These are phyloP conservation scores for Nemania serpens DNA, from an alignment of 2,329 filamentous ascomycete species.

Conservation along the genomic window DNA sequence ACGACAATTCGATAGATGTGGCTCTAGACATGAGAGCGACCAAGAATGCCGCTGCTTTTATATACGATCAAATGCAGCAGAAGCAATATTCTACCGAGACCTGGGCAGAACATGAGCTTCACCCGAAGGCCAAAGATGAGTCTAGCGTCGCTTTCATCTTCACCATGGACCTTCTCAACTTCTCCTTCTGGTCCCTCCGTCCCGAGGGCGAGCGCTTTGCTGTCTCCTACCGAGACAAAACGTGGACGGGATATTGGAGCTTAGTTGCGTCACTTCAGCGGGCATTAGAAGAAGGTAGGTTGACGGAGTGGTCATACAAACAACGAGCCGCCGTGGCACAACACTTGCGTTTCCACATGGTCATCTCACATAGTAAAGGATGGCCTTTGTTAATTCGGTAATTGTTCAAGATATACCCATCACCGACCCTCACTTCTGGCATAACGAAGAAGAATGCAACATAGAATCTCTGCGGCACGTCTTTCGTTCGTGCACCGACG, in stretches of 20 bases:
- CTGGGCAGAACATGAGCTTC: conserved; percentile 88
- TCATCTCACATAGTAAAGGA: conserved; percentile 17
- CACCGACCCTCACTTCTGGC: conserved; percentile 86
- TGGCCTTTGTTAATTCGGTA: conserved; percentile 31
- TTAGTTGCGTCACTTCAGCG: conserved; percentile 85
- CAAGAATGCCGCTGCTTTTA: conserved; percentile 78
- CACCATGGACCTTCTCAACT: conserved; percentile 95
- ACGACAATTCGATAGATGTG: conserved; percentile 91
- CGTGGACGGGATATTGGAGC: conserved; percentile 96
- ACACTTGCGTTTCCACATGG: conserved; percentile 26
- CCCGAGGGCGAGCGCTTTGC: conserved; percentile 75
- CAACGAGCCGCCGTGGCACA: not conserved
- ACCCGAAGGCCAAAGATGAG: conserved; percentile 82
- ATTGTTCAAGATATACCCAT: conserved; percentile 73
- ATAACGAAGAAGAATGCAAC: conserved; percentile 74
- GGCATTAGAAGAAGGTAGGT: conserved; percentile 81
- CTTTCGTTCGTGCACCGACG: conserved; percentile 84
- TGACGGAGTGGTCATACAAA: not conserved
- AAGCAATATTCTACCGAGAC: conserved; percentile 81
- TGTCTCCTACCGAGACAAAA: conserved; percentile 78
- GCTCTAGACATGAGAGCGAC: conserved; percentile 82
- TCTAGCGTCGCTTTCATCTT: conserved; percentile 90
- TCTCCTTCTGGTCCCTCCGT: conserved; percentile 89
- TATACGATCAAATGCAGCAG: conserved; percentile 81
- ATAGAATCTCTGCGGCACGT: conserved; percentile 74